Base-by-base conservation (phyloP, 2,329 filamentous ascomycete species). In the Penicillium brevicompactum region DNA sequence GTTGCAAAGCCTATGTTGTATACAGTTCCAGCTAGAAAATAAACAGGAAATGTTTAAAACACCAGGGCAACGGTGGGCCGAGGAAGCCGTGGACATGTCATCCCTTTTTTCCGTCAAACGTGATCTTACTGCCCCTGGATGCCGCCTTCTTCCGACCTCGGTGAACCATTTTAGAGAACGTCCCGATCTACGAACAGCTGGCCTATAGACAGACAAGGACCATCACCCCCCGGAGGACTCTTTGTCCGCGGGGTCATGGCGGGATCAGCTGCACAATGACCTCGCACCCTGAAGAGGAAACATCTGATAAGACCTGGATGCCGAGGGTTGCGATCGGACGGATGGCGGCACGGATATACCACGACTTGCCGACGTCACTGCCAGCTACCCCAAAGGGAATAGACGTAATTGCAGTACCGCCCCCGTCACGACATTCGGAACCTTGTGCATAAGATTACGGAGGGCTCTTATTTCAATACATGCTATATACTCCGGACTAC, bases 281-380 rank as follows among this genome's bases (percentile, higher is more conserved):
- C 37, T 38, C 11, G 16, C 1, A 18, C 18, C 18, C 18, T 14
- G 14, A 16, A 4, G 1, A 7, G n/a, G 2, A 24, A 16, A 32
- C 44, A 53, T 50, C 40, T 50, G 46, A 53, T 53, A 49, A 53
- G 40, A 31, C 22, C 40, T 38, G 43, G 42, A 56, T 57, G 59
- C 61, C 61, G 59, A 63, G 59, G 59, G 52, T 44, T 51, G 21
- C 38, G 18, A 16, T 58, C 63, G 63, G 60, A 46, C 60, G 58
- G 61, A 60, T 64, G 61, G 51, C 60, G 63, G 56, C 53, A 60
- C 61, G 56, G 58, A 44, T 27, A 55, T 55, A 57, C 49, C 49
- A 57, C 60, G 59, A 67, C 61, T 60, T 66, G 58, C 60, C 66
- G 65, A 71, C 69, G 69, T 72, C 69, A 71, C 65, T 64, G 56